A percentile compares a stretch with the other conserved stretches of the same genome.
Conservation (phyloP, 2,329 filamentous ascomycete species). For the Aspergillus tanneri region DNA sequence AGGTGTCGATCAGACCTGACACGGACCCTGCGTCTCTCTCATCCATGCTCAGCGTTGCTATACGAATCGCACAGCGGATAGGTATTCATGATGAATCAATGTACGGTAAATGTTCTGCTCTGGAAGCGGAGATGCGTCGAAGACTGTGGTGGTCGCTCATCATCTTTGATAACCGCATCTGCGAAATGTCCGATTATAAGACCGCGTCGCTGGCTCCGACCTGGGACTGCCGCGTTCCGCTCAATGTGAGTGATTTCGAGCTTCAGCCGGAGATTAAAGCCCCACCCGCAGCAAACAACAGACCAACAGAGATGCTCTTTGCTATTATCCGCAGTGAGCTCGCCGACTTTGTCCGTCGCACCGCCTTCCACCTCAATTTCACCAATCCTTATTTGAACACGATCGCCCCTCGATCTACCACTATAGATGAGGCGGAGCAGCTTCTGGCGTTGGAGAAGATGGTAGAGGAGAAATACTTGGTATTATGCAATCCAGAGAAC, state of each 20-base stretch:
- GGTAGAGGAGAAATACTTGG: conserved; percentile 51
- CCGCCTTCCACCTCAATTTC: conserved; percentile 48
- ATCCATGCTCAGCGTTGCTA: conserved; percentile 45
- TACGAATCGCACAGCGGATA: conserved; percentile 59
- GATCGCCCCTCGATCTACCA: conserved; percentile 14
- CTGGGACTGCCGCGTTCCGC: conserved; percentile 18
- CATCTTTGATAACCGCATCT: conserved; percentile 64
- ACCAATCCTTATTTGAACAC: conserved; percentile 42
- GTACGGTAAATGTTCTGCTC: conserved; percentile 51
- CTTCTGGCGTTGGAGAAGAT: conserved; percentile 40
- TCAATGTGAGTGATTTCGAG: conserved; percentile 23
- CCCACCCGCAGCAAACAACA: conserved; percentile 26
- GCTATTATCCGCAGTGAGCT: conserved; percentile 29
- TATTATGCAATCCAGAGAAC: conserved; percentile 40
- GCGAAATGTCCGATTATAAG: conserved; percentile 60
- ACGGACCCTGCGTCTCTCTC: conserved; percentile 60
- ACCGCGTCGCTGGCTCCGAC: conserved; percentile 19
- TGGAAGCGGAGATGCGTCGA: conserved; percentile 64
- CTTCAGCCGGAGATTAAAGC: conserved; percentile 36
- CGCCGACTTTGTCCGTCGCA: conserved; percentile 41
- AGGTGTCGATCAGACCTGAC: conserved; percentile 59
- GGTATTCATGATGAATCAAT: conserved; percentile 64
- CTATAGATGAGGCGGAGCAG: no score
- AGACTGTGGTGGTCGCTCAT: conserved; percentile 70
- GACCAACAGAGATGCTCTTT: conserved; percentile 44